Conservation (phyloP, 768 basidiomycete species). For the Cyclocybe aegerita region DNA sequence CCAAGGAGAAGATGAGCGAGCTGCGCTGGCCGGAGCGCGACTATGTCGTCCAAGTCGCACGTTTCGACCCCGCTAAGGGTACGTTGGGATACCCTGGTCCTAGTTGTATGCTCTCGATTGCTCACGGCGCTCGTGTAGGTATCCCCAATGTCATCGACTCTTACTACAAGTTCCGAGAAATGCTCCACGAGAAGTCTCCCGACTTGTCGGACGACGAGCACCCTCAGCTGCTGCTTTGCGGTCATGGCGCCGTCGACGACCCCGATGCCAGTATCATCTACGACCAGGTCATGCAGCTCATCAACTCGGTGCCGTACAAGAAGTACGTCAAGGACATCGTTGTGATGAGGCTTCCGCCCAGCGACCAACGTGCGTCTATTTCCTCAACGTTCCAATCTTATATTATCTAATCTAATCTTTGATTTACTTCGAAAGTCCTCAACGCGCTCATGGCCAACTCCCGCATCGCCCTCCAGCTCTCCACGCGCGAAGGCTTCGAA, state of each 20-base stretch:
- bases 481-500: slow-evolving; percentile 94
- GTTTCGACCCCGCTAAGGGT: slow-evolving; percentile 82
- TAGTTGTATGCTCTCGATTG: not conserved
- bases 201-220: slow-evolving; percentile 47
- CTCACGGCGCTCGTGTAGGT: slow-evolving; percentile 42
- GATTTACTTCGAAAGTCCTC: slow-evolving; percentile 47
- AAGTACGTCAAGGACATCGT: slow-evolving; percentile 63
- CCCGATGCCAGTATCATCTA: slow-evolving; percentile 94
- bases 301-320: slow-evolving; percentile 50
- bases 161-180: slow-evolving; percentile 78
- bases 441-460: slow-evolving; percentile 89
- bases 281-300: slow-evolving; percentile 68
- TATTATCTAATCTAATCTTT: slow-evolving; percentile 1
- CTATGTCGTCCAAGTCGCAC: slow-evolving; percentile 90
- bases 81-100: not conserved
- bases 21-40: slow-evolving; percentile 79
- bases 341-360: slow-evolving; percentile 79
- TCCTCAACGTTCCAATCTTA: not conserved
- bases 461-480: slow-evolving; percentile 88
- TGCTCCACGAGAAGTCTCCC: slow-evolving; percentile 46
- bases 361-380: slow-evolving; percentile 68
- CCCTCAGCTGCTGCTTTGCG: slow-evolving; percentile 81
- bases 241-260: slow-evolving; percentile 93
- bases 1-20: slow-evolving; percentile 78
- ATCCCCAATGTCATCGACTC: slow-evolving; percentile 85